Percentiles rank a stretch among this genome's conserved stretches.
Evolutionary conservation across 2,329 filamentous ascomycete genomes (phyloP).

Genomic region (Aspergillus intermedius): DNA sequence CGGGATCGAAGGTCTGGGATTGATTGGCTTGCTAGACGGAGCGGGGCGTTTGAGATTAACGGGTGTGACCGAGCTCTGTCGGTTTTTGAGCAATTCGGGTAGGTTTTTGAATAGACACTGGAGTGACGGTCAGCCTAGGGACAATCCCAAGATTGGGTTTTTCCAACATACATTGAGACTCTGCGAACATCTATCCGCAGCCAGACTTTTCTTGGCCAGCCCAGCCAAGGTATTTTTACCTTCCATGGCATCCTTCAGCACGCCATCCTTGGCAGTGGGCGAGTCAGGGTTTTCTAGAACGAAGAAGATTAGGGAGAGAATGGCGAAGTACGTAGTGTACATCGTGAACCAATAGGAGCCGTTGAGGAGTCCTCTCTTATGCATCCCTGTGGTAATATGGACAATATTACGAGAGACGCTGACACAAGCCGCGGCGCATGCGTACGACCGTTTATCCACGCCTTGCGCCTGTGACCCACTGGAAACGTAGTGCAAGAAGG

Average conservation of each 20-base stretch:
- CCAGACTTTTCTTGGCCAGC: conserved; percentile 76
- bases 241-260: conserved; percentile 76
- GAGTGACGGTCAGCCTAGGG: conserved; percentile 7
- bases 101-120: conserved; percentile 78
- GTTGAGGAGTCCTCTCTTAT: conserved; percentile 53
- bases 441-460: conserved; percentile 57
- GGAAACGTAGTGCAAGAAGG: conserved; percentile 60
- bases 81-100: conserved; percentile 62
- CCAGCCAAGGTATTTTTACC: conserved; percentile 76
- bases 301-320: conserved; percentile 58
- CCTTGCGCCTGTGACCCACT: conserved; percentile 43
- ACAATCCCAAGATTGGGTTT: not conserved
- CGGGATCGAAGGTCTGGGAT: conserved; percentile 9
- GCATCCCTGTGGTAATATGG: conserved; percentile 60
- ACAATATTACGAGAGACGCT: conserved; percentile 61
- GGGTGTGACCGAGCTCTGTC: conserved; percentile 41
- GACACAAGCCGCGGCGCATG: conserved; percentile 59
- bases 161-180: conserved; percentile 51
- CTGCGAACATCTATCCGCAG: conserved; percentile 76
- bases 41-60: conserved; percentile 45
- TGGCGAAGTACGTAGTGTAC: conserved; percentile 63
- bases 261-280: conserved; percentile 57
- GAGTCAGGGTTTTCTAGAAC: conserved; percentile 59
- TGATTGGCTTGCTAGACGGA: conserved; percentile 19
- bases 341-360: conserved; percentile 63